Evolutionary conservation across 768 basidiomycete genomes (phyloP).

Genomic region (Symmetrospora coprosmae): DNA sequence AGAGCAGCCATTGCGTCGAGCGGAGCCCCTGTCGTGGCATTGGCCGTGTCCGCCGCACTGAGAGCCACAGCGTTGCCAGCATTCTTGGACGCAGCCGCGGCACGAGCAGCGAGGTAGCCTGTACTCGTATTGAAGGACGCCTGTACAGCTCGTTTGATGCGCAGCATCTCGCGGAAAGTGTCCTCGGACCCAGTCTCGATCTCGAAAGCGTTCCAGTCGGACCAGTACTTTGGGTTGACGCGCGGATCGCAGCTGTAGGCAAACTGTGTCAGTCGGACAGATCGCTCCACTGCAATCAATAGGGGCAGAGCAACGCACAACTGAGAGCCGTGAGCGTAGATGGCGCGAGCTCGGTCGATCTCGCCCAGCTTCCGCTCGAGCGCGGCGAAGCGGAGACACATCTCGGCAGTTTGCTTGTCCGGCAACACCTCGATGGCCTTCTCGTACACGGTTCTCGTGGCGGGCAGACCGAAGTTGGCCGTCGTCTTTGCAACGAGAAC

Average conservation of each 20-base stretch:
- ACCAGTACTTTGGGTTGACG: constrained; percentile 57
- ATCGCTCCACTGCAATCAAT: no score
- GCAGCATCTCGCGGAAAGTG: constrained; percentile 56
- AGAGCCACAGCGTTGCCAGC: constrained; percentile 76
- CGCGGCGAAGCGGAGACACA: constrained; percentile 89
- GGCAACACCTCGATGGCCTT: constrained; percentile 83
- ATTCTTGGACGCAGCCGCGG: constrained; percentile 45
- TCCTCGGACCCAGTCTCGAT: constrained; percentile 98
- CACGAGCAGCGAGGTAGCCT: constrained; percentile 38
- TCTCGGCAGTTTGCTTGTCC: constrained; percentile 84
- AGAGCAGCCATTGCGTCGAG: constrained; percentile 73
- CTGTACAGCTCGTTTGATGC: constrained; percentile 78
- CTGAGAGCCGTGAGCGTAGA: constrained; percentile 94
- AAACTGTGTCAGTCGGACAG: no score
- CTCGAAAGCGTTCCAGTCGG: constrained; percentile 93
- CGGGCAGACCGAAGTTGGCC: constrained; percentile 85
- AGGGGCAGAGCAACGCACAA: constrained; percentile 86
- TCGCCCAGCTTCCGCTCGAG: constrained; percentile 96
- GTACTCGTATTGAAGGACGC: constrained; percentile 97
- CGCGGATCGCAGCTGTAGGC: constrained; percentile 23
- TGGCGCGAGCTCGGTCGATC: constrained; percentile 89
- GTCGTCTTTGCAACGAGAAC: constrained; percentile 96
- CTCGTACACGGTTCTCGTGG: constrained; percentile 91
- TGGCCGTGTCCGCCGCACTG: constrained; percentile 43
- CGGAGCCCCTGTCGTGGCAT: constrained; percentile 11